phyloP scores from a whole-genome alignment of 139 green algal species.

The Nannochloris sp. region DNA sequence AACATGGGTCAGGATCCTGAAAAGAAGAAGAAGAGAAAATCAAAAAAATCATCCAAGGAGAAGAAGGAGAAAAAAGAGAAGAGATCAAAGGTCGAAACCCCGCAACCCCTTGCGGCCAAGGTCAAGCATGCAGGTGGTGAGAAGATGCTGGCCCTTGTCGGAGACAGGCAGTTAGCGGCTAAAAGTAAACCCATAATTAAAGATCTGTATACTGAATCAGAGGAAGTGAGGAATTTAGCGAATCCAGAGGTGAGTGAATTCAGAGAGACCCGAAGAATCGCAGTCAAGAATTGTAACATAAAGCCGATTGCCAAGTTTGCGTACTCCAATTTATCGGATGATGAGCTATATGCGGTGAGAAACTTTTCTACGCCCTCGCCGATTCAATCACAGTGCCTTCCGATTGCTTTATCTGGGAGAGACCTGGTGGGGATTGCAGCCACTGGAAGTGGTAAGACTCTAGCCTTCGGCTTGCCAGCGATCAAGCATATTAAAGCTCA shows the following conservation, averaged over 20 bases:
- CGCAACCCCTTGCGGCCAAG: not conserved
- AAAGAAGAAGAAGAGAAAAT: not conserved
- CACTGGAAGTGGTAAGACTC: conserved; percentile 72
- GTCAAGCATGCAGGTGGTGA: conserved; percentile 9
- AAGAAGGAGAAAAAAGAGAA: conserved; percentile 22
- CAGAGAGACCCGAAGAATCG: conserved; percentile 34
- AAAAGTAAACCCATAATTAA: conserved; percentile 44
- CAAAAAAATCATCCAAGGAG: not conserved
- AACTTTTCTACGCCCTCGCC: conserved; percentile 62
- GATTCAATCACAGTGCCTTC: conserved; percentile 78
- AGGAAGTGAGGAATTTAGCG: conserved; percentile 25
- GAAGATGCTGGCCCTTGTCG: conserved; percentile 37
- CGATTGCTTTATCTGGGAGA: conserved; percentile 62
- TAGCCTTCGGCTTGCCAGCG: conserved; percentile 78
- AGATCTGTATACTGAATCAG: conserved; percentile 43
- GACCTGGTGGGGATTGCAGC: conserved; percentile 84
- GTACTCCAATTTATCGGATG: conserved; percentile 46
- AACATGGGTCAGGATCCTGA: conserved; percentile 7
- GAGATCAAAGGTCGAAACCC: conserved; percentile 4
- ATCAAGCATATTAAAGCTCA: conserved; percentile 68
- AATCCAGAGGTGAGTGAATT: conserved; percentile 28
- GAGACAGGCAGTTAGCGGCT: conserved; percentile 37
- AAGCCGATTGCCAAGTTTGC: conserved; percentile 47
- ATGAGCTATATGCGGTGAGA: conserved; percentile 54
- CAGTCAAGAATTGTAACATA: conserved; percentile 37